A percentile compares a stretch with the other conserved stretches of the same genome.
Evolutionary conservation across 2,329 filamentous ascomycete species (phyloP).

Genomic region (Dendryphion nanum): DNA sequence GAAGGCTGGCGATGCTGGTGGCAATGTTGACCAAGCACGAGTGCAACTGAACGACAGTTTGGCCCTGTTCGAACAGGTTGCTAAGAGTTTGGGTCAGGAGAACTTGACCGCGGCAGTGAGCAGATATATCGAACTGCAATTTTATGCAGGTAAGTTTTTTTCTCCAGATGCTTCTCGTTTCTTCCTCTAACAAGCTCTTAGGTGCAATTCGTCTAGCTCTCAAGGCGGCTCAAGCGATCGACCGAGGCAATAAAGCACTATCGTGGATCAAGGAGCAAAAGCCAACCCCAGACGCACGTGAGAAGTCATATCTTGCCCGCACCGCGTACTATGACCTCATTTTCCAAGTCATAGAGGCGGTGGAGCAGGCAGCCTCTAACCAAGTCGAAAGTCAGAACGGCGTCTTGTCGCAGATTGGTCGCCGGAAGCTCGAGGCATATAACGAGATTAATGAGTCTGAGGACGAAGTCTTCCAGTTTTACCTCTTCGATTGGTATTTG

Average conservation of each 20-base stretch:
- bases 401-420: conserved; percentile 70
- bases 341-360: conserved; percentile 72
- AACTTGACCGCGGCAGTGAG: conserved; percentile 76
- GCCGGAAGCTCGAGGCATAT: conserved; percentile 84
- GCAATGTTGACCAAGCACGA: conserved; percentile 73
- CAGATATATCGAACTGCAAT: conserved; percentile 78
- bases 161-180: conserved; percentile 1
- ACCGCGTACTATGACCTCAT: conserved; percentile 84
- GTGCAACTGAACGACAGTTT: conserved; percentile 85
- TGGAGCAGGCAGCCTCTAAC: conserved; percentile 68
- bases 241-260: conserved; percentile 81
- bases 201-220: conserved; percentile 84
- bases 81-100: conserved; percentile 74
- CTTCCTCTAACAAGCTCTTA: conserved; percentile 9
- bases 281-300: conserved; percentile 66
- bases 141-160: conserved; percentile 66
- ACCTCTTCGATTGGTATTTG: conserved; percentile 98
- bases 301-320: conserved; percentile 66
- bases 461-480: conserved; percentile 93
- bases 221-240: conserved; percentile 76
- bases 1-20: conserved; percentile 75
- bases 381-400: conserved; percentile 72
- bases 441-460: conserved; percentile 82
- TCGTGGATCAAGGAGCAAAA: conserved; percentile 84
- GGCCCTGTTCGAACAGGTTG: conserved; percentile 84